These are phyloP conservation scores for Panus rudis DNA, from an alignment of 768 basidiomycete species.

Conservation along the genomic window DNA sequence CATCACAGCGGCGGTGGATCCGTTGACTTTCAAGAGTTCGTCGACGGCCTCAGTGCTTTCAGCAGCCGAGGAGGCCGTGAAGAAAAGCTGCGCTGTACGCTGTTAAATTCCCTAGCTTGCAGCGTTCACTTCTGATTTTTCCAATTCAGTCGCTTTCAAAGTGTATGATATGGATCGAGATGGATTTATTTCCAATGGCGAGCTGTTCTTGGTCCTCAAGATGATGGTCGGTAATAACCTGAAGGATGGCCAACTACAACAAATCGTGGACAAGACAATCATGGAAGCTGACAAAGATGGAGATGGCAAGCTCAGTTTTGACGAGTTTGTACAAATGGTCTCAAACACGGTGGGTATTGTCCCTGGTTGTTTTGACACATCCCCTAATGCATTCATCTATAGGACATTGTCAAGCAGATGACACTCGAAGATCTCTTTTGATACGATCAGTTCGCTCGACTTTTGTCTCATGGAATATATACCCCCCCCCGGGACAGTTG, in stretches of 20 bases:
- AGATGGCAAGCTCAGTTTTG: conserved; percentile 95
- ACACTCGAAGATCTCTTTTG: conserved; percentile 90
- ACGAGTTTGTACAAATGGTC: conserved; percentile 95
- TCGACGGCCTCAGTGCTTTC: conserved; percentile 95
- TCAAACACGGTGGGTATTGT: conserved; percentile 74
- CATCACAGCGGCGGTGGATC: conserved; percentile 87
- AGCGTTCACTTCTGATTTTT: background rate
- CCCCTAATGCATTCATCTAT: background rate
- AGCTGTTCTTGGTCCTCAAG: conserved; percentile 96
- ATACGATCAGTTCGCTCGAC: background rate
- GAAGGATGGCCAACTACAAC: conserved; percentile 99
- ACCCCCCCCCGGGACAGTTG: too few relatives aligned
- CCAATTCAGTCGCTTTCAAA: conserved; percentile 89
- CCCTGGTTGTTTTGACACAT: background rate
- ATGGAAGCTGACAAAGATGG: conserved; percentile 99
- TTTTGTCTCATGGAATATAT: background rate
- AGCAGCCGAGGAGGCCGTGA: conserved; percentile 94
- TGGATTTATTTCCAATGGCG: conserved; percentile 96
- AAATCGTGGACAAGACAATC: conserved; percentile 99
- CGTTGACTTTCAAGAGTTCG: conserved; percentile 99
- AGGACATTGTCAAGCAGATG: conserved; percentile 99
- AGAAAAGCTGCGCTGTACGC: conserved; percentile 89
- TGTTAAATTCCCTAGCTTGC: background rate
- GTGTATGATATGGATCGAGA: conserved; percentile 99
- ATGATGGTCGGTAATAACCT: conserved; percentile 99